A percentile compares a stretch with the other conserved stretches of the same genome.
phyloP scores from a whole-genome alignment of 768 basidiomycete genomes.

The Pleurotus cornucopiae region DNA sequence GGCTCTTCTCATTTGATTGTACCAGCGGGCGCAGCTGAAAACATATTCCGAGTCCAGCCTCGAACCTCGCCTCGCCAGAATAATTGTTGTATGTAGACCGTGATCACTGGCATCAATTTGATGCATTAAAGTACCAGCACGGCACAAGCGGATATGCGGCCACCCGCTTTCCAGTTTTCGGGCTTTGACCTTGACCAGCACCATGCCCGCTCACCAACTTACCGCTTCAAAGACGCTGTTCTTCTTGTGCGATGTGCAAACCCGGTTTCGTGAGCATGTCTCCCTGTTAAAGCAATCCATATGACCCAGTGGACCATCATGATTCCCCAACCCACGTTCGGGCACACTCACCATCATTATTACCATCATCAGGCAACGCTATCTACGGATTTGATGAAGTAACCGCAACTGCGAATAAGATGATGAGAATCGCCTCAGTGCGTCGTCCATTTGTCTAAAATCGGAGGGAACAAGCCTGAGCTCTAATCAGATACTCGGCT shows the following conservation, averaged over 20 bases:
- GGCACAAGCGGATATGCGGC: too few species aligned
- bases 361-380: constrained; percentile 25
- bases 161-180: constrained; percentile 9
- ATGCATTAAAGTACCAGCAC: too few species aligned
- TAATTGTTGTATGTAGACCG: background rate
- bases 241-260: constrained; percentile 84
- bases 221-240: constrained; percentile 47
- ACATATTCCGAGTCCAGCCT: background rate
- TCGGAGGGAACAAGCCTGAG: too few species aligned
- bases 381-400: constrained; percentile 74
- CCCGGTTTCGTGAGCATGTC: constrained; percentile 55
- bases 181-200: constrained; percentile 8
- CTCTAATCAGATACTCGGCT: constrained; percentile 46
- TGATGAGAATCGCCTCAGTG: constrained; percentile 74
- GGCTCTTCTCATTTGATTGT: background rate
- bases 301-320: too few species aligned
- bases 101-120: constrained; percentile 7
- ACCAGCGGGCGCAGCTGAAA: background rate
- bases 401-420: constrained; percentile 65
- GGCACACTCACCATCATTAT: background rate
- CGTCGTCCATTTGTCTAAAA: background rate
- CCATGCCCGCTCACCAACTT: constrained; percentile 21
- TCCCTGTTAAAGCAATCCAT: background rate
- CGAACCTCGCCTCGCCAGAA: background rate
- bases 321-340: too few species aligned